Evolutionary conservation across 225 moss, liverwort and hornwort species (phyloP), one percentile per base, ranked within the genome.

Genomic region (Bryum argenteum): DNA sequence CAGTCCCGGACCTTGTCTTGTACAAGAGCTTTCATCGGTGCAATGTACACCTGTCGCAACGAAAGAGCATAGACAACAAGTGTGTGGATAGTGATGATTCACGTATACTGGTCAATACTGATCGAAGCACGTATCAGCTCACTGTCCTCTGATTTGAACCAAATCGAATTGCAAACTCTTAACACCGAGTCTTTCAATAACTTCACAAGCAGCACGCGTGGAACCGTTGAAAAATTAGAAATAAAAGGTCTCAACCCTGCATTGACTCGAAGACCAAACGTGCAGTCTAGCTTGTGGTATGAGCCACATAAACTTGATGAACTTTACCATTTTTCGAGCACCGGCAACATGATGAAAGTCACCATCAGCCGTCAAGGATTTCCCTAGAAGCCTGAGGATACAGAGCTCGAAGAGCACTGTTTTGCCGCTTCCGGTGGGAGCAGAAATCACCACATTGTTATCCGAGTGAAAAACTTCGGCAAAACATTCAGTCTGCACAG

Each of bases 351-450:
- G 89, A 53, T 77, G 79, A 65, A 89, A 94, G 47, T 75, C 60
- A 74, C 87, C 84, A 51, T 85, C 87, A 63, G 80, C 54, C 52
- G 78, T 83, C 82, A 94, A 72, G 71, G 71, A 83, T 63, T 61
- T 89, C 64, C 66, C 84, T 53, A 94, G 87, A 66, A 98, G 88
- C 67, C 89, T 86, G 65, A 98, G 83, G 61, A 98, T 90, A 66
- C 98, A 92, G n/a, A 98, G 92, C 71, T 98, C 98, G 80, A 98
- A 98, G 58, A 98, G 80, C 10, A 92, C 94, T 41, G 98, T 98
- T 78, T 98, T 98, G 61, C 94, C 98, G 72, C 98, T 98, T 45
- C 98, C 98, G 68, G 98, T 98, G 52, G 98, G 98, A 58, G 98
- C 92, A 74, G 92, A 92, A 60, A 94, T 84, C 61, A 94, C 89